A percentile compares a stretch with the other conserved stretches of the same genome.
Conservation (phyloP, 2,329 filamentous ascomycete species). For the Colletotrichum trifolii region DNA sequence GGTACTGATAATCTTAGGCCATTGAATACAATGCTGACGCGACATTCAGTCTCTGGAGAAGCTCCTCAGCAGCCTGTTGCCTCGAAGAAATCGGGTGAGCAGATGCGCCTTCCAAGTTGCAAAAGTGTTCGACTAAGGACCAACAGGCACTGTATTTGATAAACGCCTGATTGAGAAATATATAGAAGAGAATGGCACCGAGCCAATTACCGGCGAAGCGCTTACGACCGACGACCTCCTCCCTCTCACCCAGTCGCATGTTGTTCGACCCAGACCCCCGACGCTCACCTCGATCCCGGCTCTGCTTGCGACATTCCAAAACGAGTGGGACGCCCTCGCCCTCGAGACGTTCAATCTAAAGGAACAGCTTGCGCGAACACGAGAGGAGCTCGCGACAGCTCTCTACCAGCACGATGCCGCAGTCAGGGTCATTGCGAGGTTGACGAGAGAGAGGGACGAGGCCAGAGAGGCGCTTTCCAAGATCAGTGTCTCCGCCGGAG, state of each 20-base stretch:
- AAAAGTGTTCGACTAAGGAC: conserved; percentile 15
- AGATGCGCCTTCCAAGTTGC: conserved; percentile 9
- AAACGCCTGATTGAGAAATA: conserved; percentile 95
- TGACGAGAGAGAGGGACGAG: conserved; percentile 93
- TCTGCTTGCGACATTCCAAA: conserved; percentile 93
- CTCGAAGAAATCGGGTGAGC: conserved; percentile 90
- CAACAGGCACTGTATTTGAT: conserved; percentile 86
- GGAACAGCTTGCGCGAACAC: conserved; percentile 88
- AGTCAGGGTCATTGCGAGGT: conserved; percentile 90
- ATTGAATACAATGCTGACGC: conserved; percentile 32
- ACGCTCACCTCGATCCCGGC: conserved; percentile 96
- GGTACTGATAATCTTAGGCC: conserved; percentile 34
- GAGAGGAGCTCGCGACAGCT: conserved; percentile 92
- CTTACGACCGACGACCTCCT: conserved; percentile 87
- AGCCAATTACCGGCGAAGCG: conserved; percentile 89
- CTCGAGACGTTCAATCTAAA: conserved; percentile 91
- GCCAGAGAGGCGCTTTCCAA: conserved; percentile 89
- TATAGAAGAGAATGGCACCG: conserved; percentile 91
- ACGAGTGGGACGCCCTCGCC: conserved; percentile 96
- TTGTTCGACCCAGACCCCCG: conserved; percentile 89
- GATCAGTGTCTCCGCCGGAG: conserved; percentile 75
- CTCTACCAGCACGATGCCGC: conserved; percentile 98
- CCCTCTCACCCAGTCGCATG: conserved; percentile 83
- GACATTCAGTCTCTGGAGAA: conserved; percentile 86
- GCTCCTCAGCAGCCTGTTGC: conserved; percentile 93